Evolutionary conservation across 2,329 filamentous ascomycete species (phyloP).

Genomic region (Claviceps maximensis): DNA sequence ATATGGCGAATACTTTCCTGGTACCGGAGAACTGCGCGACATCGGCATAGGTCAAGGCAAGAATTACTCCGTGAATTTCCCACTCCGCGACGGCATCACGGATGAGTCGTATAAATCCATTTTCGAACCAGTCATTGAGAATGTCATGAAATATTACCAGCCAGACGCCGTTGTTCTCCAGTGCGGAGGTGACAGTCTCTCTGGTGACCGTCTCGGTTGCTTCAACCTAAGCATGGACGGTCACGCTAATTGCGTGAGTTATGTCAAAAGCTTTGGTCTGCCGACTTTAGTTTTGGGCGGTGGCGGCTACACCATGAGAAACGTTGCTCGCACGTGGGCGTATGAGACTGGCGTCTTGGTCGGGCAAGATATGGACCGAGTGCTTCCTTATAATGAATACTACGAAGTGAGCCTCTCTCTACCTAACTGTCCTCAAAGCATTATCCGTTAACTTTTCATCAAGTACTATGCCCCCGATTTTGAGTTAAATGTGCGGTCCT

Average conservation of each 20-base stretch:
- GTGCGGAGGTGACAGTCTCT: conserved; percentile 89
- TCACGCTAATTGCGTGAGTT: conserved; percentile 87
- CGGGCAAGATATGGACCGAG: conserved; percentile 64
- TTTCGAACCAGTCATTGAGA: conserved; percentile 78
- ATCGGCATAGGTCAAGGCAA: conserved; percentile 81
- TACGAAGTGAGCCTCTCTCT: conserved; percentile 46
- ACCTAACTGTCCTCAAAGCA: background rate
- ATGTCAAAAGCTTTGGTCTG: conserved; percentile 71
- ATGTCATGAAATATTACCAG: conserved; percentile 76
- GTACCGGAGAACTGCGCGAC: conserved; percentile 75
- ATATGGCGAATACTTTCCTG: conserved; percentile 92
- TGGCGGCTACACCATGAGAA: conserved; percentile 93
- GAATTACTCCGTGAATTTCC: conserved; percentile 83
- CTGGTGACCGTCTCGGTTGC: conserved; percentile 84
- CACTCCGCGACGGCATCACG: conserved; percentile 82
- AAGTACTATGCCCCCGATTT: conserved; percentile 89
- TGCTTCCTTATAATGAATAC: conserved; percentile 94
- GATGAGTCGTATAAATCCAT: conserved; percentile 81
- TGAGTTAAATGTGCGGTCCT: conserved; percentile 76
- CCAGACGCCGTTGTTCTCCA: conserved; percentile 90
- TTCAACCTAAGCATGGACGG: conserved; percentile 97
- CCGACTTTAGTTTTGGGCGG: conserved; percentile 90
- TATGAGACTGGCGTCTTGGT: conserved; percentile 90
- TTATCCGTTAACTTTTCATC: conserved; percentile 10
- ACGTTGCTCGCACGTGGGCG: conserved; percentile 93